Evolutionary conservation across 23 red algal species (phyloP), one percentile per base, ranked within the genome.

Genomic region (Chondrus crispus): DNA sequence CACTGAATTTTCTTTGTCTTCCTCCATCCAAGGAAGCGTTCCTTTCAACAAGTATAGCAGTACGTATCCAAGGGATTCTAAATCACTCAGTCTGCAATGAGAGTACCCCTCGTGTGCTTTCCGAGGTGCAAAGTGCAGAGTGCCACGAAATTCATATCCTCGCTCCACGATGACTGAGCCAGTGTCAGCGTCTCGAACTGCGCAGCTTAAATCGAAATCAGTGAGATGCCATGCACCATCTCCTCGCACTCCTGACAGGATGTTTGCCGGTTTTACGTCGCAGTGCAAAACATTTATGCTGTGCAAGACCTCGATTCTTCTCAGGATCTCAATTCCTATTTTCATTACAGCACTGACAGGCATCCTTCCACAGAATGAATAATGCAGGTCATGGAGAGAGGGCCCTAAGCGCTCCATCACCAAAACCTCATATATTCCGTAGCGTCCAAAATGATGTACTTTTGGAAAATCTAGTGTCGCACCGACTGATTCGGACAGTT

Each of bases 251-350:
- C 87, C 87, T 54, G 68, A 80, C 20, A 90, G 38, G 50, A 90
- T 90, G 36, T 90, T 90, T 35, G 78, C 87, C 16, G 87, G 87
- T n/a, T 81, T 90, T 49, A 90, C 80, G 22, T 90, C 73, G 8
- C 87, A 30, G 53, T 90, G 87, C 24, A 90, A 39, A 44, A 90
- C 63, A 38, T 52, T 81, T 29, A 51, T 46, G 39, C 72, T 69
- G 44, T 90, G 87, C 14, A 90, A 49, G 48, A 68, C 62, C 29
- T 90, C 87, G 44, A 90, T 80, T n/a, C 72, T 44, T 5, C 87
- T 69, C 87, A 90, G 62, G 30, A 54, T 36, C 60, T 90, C 71
- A 68, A 90, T 90, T 69, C 72, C 87, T n/a, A 90, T 81, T 73
- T 80, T 81, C 35, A 90, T 53, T 42, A 90, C 73, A 39, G 87